Percentiles rank a stretch among this genome's conserved stretches.
phyloP scores from a whole-genome alignment of 129 eudicot species.

The Silybum marianum region DNA sequence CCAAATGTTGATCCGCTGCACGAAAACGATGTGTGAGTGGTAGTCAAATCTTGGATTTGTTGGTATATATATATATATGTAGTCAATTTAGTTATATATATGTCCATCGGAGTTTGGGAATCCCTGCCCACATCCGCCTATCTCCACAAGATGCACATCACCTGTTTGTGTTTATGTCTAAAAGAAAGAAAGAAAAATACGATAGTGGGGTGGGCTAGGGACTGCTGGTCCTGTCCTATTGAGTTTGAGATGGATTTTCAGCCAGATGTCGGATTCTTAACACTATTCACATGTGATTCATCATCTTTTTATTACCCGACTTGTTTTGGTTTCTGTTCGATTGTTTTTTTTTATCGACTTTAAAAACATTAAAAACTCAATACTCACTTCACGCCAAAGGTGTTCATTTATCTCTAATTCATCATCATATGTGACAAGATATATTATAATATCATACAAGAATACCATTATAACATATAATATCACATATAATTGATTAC shows the following conservation, averaged over 20 bases:
- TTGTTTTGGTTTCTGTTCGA: not conserved
- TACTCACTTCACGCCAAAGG: too few relatives aligned
- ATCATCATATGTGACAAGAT: too few relatives aligned
- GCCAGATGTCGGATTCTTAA: conserved; percentile 7
- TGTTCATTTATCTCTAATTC: too few relatives aligned
- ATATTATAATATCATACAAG: too few relatives aligned
- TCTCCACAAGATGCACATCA: conserved; percentile 7
- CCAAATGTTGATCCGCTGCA: not conserved
- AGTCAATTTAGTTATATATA: not conserved
- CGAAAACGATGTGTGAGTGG: conserved; percentile 1
- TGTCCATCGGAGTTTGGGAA: not conserved
- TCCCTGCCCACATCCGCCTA: not conserved
- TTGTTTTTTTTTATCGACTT: not conserved
- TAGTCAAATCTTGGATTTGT: conserved; percentile 6
- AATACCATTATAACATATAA: too few relatives aligned
- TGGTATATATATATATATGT: not conserved
- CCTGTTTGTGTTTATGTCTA: conserved; percentile 19
- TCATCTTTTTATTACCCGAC: conserved; percentile 13
- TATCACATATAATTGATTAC: too few relatives aligned
- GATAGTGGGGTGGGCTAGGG: conserved; percentile 11
- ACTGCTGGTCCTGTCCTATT: not conserved
- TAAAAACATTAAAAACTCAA: not conserved
- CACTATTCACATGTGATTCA: conserved; percentile 5
- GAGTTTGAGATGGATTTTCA: not conserved
- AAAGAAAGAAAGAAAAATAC: not conserved